Conservation (phyloP, 352 stramenopile genomes). For the Pythium angustatum region DNA sequence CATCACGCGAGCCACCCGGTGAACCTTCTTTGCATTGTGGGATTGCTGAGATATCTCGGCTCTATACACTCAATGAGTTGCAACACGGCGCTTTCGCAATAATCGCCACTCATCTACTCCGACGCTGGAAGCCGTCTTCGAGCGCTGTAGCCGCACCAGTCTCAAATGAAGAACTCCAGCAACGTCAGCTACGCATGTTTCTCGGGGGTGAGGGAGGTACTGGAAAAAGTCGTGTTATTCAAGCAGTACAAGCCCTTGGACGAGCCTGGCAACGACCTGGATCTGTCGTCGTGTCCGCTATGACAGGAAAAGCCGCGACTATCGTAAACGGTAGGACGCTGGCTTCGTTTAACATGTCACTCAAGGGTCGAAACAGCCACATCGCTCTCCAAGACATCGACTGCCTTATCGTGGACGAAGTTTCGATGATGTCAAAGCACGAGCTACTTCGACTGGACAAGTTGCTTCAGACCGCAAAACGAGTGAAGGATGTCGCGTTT, state of each 20-base stretch:
- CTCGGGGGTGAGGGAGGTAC: conserved; percentile 13
- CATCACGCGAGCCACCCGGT: not conserved
- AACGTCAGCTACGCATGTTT: not conserved
- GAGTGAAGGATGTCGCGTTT: conserved; percentile 2
- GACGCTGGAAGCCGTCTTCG: not conserved
- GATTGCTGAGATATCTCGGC: not conserved
- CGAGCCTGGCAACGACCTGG: not conserved
- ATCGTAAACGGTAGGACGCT: conserved; percentile 14
- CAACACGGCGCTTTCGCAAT: not conserved
- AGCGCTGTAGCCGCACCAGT: too few species aligned
- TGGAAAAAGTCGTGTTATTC: conserved; percentile 17
- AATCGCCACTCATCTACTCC: not conserved
- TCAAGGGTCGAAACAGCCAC: not conserved
- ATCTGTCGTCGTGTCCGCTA: not conserved
- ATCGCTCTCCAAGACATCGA: conserved; percentile 9
- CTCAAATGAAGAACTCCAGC: not conserved
- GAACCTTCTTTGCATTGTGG: not conserved
- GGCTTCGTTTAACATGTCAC: not conserved
- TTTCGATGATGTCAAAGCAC: conserved; percentile 23
- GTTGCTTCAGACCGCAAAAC: not conserved
- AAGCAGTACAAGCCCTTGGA: not conserved
- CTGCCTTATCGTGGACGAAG: conserved; percentile 22
- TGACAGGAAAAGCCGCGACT: conserved; percentile 22
- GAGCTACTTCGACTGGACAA: conserved; percentile 10
- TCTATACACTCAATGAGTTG: not conserved